Evolutionary conservation across 495 filamentous ascomycete genomes (phyloP).

Genomic region (Xylaria venustula): DNA sequence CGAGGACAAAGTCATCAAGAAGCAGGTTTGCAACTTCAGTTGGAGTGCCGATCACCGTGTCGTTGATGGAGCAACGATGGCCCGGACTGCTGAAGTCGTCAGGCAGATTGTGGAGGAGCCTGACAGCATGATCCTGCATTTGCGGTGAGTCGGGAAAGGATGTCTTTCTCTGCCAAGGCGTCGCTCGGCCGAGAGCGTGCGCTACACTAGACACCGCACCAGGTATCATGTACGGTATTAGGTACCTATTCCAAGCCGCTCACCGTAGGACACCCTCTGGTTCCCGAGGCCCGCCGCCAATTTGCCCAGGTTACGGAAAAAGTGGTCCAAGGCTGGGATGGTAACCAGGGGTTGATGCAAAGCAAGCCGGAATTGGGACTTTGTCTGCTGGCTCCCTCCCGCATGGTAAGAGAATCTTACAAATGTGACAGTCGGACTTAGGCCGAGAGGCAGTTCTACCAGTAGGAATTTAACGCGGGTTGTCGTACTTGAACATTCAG

Average conservation of each 20-base stretch:
- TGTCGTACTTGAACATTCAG: neutral
- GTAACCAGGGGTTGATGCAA: slow-evolving; percentile 7
- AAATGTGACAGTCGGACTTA: too few species aligned
- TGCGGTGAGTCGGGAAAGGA: slow-evolving; percentile 35
- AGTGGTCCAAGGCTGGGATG: slow-evolving; percentile 16
- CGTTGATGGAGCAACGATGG: slow-evolving; percentile 92
- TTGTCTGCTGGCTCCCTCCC: neutral
- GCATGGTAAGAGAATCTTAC: too few species aligned
- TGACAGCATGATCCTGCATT: slow-evolving; percentile 73
- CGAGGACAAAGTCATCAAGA: slow-evolving; percentile 56
- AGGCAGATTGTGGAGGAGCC: slow-evolving; percentile 76
- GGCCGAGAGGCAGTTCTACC: neutral
- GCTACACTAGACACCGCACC: too few species aligned
- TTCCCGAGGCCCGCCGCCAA: neutral
- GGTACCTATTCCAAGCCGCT: slow-evolving; percentile 10
- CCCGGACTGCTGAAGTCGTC: slow-evolving; percentile 79
- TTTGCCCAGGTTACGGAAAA: slow-evolving; percentile 4
- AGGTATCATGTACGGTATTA: too few species aligned
- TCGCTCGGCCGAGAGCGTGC: too few species aligned
- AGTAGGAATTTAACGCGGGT: neutral
- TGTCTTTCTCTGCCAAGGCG: neutral
- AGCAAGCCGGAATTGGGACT: slow-evolving; percentile 1
- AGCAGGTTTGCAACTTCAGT: slow-evolving; percentile 78
- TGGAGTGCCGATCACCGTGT: slow-evolving; percentile 97
- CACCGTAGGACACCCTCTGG: neutral